Evolutionary conservation across 352 stramenopile species (phyloP).

Genomic region (Phytophthora brassicae): DNA sequence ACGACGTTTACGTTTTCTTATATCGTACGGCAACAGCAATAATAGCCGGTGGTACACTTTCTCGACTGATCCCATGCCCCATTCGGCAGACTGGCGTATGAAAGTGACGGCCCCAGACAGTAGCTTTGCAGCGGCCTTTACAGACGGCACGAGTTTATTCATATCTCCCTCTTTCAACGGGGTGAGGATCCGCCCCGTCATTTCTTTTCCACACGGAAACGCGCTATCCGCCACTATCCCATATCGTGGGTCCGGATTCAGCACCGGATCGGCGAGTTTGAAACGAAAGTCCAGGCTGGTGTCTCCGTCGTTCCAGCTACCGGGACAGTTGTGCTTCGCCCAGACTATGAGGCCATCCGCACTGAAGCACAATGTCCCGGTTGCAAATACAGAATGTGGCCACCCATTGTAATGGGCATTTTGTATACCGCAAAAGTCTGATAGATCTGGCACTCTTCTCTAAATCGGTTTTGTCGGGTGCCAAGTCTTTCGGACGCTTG

Average conservation of each 20-base stretch:
- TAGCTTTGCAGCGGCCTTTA: not conserved
- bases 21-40: not conserved
- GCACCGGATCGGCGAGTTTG: not conserved
- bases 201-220: not conserved
- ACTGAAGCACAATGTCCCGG: not conserved
- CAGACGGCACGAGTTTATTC: not conserved
- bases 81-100: not conserved
- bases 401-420: not conserved
- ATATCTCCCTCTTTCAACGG: not conserved
- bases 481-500: not conserved
- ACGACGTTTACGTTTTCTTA: too few species aligned
- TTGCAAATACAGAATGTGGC: not conserved
- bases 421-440: not conserved
- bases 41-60: not conserved
- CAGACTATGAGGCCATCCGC: not conserved
- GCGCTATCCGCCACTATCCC: not conserved
- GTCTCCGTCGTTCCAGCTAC: not conserved
- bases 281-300: not conserved
- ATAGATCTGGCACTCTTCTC: not conserved
- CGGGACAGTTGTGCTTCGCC: not conserved
- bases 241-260: not conserved
- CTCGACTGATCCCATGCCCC: not conserved
- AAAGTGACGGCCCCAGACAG: not conserved
- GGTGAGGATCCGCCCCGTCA: not conserved
- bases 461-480: constrained; percentile 2